A percentile compares a stretch with the other conserved stretches of the same genome.
Conservation (phyloP, 2,329 filamentous ascomycete species). For the Diaporthe capsici region DNA sequence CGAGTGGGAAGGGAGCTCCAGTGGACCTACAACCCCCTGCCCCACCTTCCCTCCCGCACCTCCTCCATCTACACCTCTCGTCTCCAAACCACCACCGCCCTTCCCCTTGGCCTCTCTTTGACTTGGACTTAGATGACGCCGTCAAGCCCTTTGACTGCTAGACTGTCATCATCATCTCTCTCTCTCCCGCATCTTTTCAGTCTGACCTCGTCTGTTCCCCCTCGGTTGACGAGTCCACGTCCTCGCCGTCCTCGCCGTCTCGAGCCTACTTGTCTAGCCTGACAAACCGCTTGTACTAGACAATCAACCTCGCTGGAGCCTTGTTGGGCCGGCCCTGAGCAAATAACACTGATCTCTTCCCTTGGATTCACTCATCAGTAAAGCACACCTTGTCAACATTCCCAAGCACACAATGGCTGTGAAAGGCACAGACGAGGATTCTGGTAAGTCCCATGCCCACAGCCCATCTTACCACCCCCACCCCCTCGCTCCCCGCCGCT, state of each 20-base stretch:
- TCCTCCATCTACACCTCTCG: conserved; percentile 9
- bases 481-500: background rate
- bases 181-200: background rate
- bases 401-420: background rate
- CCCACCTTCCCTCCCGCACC: conserved; percentile 19
- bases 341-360: background rate
- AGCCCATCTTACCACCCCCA: background rate
- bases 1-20: background rate
- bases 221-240: background rate
- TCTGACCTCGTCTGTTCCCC: background rate
- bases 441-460: conserved; percentile 13
- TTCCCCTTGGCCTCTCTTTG: background rate
- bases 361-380: background rate
- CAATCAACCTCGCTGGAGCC: conserved; percentile 14
- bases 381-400: background rate
- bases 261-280: conserved; percentile 13
- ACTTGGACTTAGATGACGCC: background rate
- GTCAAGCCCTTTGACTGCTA: conserved; percentile 2
- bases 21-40: conserved; percentile 7
- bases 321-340: background rate
- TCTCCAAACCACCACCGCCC: background rate
- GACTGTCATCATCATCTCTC: conserved; percentile 7
- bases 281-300: conserved; percentile 4
- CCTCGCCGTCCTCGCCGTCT: background rate
- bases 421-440: conserved; percentile 24